phyloP scores from a whole-genome alignment of 2,329 filamentous ascomycete species.

The Scolecobasidium constrictum region DNA sequence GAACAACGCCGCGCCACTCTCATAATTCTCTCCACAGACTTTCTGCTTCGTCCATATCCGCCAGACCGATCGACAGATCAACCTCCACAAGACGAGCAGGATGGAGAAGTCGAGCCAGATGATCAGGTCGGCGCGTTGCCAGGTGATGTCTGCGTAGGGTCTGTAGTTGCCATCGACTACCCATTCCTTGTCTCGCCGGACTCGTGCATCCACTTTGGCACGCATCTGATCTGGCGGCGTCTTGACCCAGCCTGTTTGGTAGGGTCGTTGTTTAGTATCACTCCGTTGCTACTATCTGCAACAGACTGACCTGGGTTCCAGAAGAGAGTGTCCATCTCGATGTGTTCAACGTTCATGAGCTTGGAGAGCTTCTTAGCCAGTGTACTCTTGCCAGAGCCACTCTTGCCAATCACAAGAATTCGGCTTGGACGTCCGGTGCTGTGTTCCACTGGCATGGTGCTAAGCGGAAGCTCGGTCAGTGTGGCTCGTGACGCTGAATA shows the following conservation, averaged over 20 bases:
- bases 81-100: conserved; percentile 2
- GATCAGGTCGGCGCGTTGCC: conserved; percentile 2
- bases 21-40: conserved; percentile 10
- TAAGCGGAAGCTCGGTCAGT: too few species aligned
- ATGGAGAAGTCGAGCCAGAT: conserved; percentile 9
- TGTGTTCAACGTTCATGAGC: background rate
- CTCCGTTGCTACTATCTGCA: too few species aligned
- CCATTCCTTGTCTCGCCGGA: background rate
- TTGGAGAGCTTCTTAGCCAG: background rate
- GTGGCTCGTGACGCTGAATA: too few species aligned
- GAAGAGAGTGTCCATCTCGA: conserved; percentile 6
- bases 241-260: conserved; percentile 1
- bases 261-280: too few species aligned
- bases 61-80: conserved; percentile 1
- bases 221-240: background rate
- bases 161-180: conserved; percentile 8
- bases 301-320: too few species aligned
- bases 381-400: conserved; percentile 7
- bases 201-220: background rate
- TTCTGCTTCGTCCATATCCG: conserved; percentile 8
- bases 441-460: too few species aligned
- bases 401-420: conserved; percentile 5
- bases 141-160: conserved; percentile 1
- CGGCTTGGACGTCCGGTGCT: too few species aligned
- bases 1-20: conserved; percentile 1